Percentiles rank a stretch among this genome's conserved stretches.
Evolutionary conservation across 495 filamentous ascomycete genomes (phyloP).

Genomic region (Mycothermus thermophilus): DNA sequence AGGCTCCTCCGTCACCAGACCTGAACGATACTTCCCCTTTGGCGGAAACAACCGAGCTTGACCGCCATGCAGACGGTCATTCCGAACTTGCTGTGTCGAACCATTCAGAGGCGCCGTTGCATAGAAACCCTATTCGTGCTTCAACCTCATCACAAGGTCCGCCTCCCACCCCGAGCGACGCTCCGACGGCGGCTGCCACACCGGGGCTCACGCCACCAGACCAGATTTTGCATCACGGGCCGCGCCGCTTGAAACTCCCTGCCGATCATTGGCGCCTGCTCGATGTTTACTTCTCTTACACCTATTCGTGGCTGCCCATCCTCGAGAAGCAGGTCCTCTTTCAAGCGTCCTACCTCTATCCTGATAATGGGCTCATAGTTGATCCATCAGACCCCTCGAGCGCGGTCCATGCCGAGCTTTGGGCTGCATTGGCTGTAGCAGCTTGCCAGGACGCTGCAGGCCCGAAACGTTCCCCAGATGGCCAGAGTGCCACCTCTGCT

Average conservation of each 20-base stretch:
- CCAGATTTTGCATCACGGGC: too few relatives aligned
- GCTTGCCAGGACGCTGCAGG: conserved; percentile 33
- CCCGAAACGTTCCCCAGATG: too few relatives aligned
- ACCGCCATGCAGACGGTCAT: too few relatives aligned
- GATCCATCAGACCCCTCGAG: conserved; percentile 23
- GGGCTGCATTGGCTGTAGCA: conserved; percentile 46
- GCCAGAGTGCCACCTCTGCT: not conserved
- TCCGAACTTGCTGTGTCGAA: conserved; percentile 1
- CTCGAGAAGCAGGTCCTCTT: conserved; percentile 53
- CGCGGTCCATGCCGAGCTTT: conserved; percentile 49
- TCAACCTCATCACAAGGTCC: too few relatives aligned
- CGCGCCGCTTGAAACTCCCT: conserved; percentile 37
- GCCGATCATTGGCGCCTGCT: conserved; percentile 49
- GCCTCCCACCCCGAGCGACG: too few relatives aligned
- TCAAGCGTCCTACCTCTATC: conserved; percentile 32
- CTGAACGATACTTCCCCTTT: conserved; percentile 21
- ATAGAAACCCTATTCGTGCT: too few relatives aligned
- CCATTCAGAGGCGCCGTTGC: too few relatives aligned
- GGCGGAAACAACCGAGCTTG: conserved; percentile 26
- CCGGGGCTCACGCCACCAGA: not conserved
- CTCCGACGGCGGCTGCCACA: not conserved
- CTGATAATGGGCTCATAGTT: conserved; percentile 16
- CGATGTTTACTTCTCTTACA: conserved; percentile 59
- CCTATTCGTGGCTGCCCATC: conserved; percentile 60
- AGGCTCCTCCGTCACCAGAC: conserved; percentile 15